Percentiles rank a stretch among this genome's conserved stretches.
These are phyloP conservation scores for Nemania sp. DNA, from an alignment of 2,329 filamentous ascomycete species.

Conservation along the genomic window DNA sequence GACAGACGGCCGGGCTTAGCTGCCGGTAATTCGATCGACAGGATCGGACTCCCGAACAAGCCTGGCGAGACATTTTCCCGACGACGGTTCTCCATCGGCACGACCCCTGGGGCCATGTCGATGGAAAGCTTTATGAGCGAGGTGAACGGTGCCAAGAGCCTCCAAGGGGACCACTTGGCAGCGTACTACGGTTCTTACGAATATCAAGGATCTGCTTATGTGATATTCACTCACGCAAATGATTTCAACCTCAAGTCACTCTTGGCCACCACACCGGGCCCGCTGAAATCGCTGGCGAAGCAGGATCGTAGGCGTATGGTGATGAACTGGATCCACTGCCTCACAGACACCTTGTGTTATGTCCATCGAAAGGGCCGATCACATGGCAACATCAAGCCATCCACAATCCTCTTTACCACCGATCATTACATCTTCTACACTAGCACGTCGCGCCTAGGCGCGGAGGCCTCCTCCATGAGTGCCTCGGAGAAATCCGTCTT, in stretches of 20 bases:
- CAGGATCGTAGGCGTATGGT: conserved; percentile 61
- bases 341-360: conserved; percentile 68
- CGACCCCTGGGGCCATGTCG: conserved; percentile 48
- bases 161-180: conserved; percentile 71
- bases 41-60: conserved; percentile 64
- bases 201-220: conserved; percentile 64
- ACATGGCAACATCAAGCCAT: conserved; percentile 71
- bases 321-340: conserved; percentile 75
- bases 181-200: conserved; percentile 73
- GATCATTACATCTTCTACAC: conserved; percentile 69
- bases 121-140: conserved; percentile 62
- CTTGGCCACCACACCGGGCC: conserved; percentile 63
- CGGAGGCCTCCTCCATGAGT: conserved; percentile 47
- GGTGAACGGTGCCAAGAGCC: conserved; percentile 58
- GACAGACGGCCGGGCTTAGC: conserved; percentile 56
- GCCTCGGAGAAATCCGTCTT: conserved; percentile 52
- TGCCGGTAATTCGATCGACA: conserved; percentile 51
- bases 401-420: conserved; percentile 68
- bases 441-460: conserved; percentile 58
- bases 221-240: conserved; percentile 67
- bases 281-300: conserved; percentile 65
- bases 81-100: conserved; percentile 58
- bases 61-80: conserved; percentile 61
- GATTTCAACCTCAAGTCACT: conserved; percentile 71
- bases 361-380: conserved; percentile 66